Base-by-base conservation (phyloP, 345 rosid species). In the Citrus medica region DNA sequence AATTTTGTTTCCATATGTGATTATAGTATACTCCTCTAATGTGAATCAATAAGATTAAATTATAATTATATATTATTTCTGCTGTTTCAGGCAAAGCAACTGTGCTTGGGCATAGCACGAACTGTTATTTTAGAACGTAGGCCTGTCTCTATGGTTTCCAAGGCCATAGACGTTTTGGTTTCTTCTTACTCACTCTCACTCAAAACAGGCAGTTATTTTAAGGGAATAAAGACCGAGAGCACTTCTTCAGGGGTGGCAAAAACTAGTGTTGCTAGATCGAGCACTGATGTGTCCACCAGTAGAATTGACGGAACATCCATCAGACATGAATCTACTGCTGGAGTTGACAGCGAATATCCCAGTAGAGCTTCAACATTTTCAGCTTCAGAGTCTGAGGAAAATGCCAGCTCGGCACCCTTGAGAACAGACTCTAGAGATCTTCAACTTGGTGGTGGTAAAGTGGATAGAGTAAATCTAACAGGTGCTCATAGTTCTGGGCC, bases 81-180 rank as follows among this genome's bases (percentile, higher is more conserved):
- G 58, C 73, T 84, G 37, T 83, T 86, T 84, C 91, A 97, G 99
- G 94, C 96, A 63, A 97, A 97, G 82, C 93, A 92, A 82, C 79
- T 97, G 78, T 91, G 95, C 85, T 84, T 97, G 90, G 89, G 86
- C 76, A 89, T 90, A 76, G 86, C 90, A 65, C 89, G 88, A 69
- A 87, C 92, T 79, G 79, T 88, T 72, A 93, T 97, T 80, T 88
- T 97, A 80, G 99, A 97, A 80, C 89, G 94, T 78, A 88, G 97
- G 86, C 98, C 98, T 62, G 89, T 94, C 64, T 62, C 91, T 73
- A 79, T 89, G 88, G 93, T 97, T 86, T 81, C 96, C 55, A 92
- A 78, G 85, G 93, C 92, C 79, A 85, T 93, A 76, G 96, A 94
- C 86, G 93, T 91, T 19, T 79, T 97, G 70, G 92, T 94, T 81